phyloP scores from a whole-genome alignment of 345 rosid genomes.

The Clausena lansium region DNA sequence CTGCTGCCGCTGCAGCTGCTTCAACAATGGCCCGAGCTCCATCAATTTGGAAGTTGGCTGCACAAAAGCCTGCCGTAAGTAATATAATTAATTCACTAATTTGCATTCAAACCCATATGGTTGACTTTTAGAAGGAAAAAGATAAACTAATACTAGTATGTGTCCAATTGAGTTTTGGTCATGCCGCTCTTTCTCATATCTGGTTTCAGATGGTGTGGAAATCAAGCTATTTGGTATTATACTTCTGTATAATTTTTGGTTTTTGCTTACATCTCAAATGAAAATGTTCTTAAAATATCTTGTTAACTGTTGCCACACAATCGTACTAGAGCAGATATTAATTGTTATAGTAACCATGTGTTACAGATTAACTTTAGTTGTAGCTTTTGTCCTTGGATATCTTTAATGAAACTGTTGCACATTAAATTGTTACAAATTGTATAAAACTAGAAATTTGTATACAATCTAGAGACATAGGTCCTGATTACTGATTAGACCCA shows the following conservation, averaged over 20 bases:
- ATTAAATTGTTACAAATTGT: neutral
- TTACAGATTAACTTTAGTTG: no score
- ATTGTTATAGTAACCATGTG: no score
- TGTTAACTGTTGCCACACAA: neutral
- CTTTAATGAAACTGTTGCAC: no score
- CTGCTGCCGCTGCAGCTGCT: conserved; percentile 67
- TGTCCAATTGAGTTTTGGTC: neutral
- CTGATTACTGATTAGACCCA: neutral
- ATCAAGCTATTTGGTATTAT: neutral
- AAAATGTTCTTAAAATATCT: neutral
- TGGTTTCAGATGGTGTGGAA: neutral
- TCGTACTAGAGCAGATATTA: neutral
- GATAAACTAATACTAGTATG: neutral
- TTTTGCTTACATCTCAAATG: neutral
- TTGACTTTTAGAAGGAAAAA: neutral
- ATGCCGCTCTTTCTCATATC: neutral
- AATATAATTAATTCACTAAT: neutral
- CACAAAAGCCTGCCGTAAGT: conserved; percentile 40
- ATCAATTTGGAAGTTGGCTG: conserved; percentile 36
- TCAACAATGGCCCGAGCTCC: conserved; percentile 52
- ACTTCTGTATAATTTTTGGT: neutral
- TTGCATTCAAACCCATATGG: neutral
- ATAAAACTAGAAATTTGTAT: neutral
- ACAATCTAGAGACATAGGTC: neutral
- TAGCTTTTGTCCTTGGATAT: no score